Evolutionary conservation across 805 yeast species (phyloP).

Genomic region (Candida morakotiae): DNA sequence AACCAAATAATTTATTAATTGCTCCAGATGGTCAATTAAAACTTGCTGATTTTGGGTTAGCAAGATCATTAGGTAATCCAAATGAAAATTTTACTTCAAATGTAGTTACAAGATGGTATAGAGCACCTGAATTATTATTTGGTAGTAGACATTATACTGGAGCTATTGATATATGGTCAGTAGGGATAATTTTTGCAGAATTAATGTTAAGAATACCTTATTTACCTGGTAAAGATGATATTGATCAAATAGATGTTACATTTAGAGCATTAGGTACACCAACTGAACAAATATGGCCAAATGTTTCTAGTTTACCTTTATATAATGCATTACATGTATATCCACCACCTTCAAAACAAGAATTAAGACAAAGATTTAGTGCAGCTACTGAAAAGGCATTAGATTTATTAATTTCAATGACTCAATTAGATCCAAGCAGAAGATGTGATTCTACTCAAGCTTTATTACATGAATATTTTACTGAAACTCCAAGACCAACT

Average conservation of each 20-base stretch:
- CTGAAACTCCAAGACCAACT: constrained; percentile 72
- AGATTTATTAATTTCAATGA: constrained; percentile 67
- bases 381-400: constrained; percentile 88
- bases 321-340: constrained; percentile 71
- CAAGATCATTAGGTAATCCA: constrained; percentile 73
- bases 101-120: constrained; percentile 96
- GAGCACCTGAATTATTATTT: constrained; percentile 64
- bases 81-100: constrained; percentile 80
- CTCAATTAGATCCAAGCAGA: constrained; percentile 72
- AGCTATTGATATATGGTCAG: constrained; percentile 43
- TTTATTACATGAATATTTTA: constrained; percentile 62
- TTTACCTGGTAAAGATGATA: constrained; percentile 86
- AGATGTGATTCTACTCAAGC: constrained; percentile 66
- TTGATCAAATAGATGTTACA: constrained; percentile 88
- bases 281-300: constrained; percentile 87
- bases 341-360: constrained; percentile 80
- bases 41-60: constrained; percentile 96
- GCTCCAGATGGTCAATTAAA: constrained; percentile 87
- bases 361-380: constrained; percentile 74
- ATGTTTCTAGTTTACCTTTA: constrained; percentile 72
- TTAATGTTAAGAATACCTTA: constrained; percentile 93
- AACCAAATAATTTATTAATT: constrained; percentile 84
- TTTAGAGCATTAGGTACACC: constrained; percentile 96
- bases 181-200: constrained; percentile 81
- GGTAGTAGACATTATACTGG: constrained; percentile 43